Conservation (phyloP, 768 basidiomycete species). For the Pisolithus orientalis region DNA sequence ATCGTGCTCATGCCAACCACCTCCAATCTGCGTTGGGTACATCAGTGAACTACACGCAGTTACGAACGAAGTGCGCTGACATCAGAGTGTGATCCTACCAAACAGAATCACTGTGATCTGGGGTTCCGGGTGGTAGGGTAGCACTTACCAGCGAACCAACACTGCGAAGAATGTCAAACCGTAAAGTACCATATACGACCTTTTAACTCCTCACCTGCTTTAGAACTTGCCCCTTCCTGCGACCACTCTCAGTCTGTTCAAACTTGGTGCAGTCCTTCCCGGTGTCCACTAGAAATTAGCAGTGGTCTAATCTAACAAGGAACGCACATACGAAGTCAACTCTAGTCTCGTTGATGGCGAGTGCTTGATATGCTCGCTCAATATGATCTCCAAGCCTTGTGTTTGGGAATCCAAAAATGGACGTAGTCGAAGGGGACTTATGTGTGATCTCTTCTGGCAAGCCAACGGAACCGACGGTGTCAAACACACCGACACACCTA, state of each 20-base stretch:
- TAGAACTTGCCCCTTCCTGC: conserved; percentile 49
- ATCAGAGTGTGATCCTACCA: conserved; percentile 25
- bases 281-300: not conserved
- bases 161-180: conserved; percentile 30
- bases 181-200: not conserved
- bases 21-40: conserved; percentile 46
- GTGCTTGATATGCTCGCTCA: conserved; percentile 59
- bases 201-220: conserved; percentile 43
- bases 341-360: conserved; percentile 63
- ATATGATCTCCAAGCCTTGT: conserved; percentile 55
- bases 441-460: conserved; percentile 59
- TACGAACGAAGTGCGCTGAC: conserved; percentile 1
- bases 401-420: conserved; percentile 63
- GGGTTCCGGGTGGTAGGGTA: not conserved
- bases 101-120: conserved; percentile 3
- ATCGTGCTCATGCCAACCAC: conserved; percentile 64
- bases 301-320: not conserved
- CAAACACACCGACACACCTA: conserved; percentile 69
- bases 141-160: conserved; percentile 64
- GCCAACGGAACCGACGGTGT: conserved; percentile 71
- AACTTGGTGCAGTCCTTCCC: conserved; percentile 57
- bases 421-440: conserved; percentile 36
- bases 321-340: conserved; percentile 54
- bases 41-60: not conserved
- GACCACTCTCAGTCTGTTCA: conserved; percentile 48